Evolutionary conservation across 2,329 filamentous ascomycete genomes (phyloP), one percentile per base, ranked within the genome.

Genomic region (Macrophomina pseudophaseolina): DNA sequence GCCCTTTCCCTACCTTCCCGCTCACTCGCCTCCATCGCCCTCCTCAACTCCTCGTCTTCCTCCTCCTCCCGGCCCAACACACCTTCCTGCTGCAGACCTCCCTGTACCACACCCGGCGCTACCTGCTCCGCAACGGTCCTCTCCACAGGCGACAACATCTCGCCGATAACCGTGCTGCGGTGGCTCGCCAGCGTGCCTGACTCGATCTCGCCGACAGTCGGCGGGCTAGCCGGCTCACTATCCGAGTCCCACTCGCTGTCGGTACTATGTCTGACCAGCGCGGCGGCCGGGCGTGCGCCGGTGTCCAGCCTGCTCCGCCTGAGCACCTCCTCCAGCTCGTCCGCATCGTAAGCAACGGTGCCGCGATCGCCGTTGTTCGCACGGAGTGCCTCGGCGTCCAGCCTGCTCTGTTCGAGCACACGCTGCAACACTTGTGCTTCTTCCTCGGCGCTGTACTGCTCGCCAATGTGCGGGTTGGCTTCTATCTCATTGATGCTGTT

Each of bases 401-500:
- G n/a, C 35, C 33, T 42, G 69, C 83, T 85, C 9, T 83, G 84
- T 46, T 78, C 73, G 65, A 87, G 82, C 2, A 85, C 86, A 38
- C 81, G 80, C 28, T 82, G 76, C 5, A 86, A 74, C 4, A 79
- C 79, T 66, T 82, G 78, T 60, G 84, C 78, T 18, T 84, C 79
- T 49, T 81, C 78, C 54, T 79, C 75, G n/a, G 74, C 73, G 2
- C 69, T 74, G 18, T n/a, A 32, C 23, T 53, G 44, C 42, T 38
- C 51, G 52, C 78, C 71, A 7, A 74, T 72, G 8, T 72, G 71
- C 16, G 74, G 72, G 5, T 71, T 72, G 16, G 73, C 71, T 66
- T 85, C 80, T 8, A 88, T 75, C 71, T 91, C 88, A 14, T 80
- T 81, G 16, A 95, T 83, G 69, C 90, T 92, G 5, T 90, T 88